Evolutionary conservation across 2,329 filamentous ascomycete genomes (phyloP), one percentile per base, ranked within the genome.

Genomic region (Biscogniauxia sp.): DNA sequence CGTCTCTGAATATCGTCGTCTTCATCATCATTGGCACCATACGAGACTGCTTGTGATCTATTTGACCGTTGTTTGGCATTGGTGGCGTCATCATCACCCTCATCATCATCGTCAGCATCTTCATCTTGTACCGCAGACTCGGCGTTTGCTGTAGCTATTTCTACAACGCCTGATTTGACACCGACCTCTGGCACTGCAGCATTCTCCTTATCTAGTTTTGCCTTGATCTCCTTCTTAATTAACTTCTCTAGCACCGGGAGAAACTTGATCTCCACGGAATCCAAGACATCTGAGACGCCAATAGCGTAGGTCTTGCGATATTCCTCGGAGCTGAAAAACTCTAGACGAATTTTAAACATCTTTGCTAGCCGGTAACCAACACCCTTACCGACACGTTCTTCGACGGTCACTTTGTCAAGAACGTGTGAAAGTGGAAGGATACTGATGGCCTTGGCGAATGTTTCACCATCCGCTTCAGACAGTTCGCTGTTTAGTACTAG

Each of bases 381-480:
- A 50, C 92, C 92, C 61, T 85, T 84, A 13, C 91, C 91, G 56
- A 94, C 86, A 26, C 84, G 86, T 76, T 99, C 96, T 57, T 87
- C 88, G 20, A 98, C 90, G 1, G 83, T 86, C 15, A 92, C 89
- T 65, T 88, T 88, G 72, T 98, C 91, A 28, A 97, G 78, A 41
- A 99, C 86, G 69, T 96, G 89, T 0, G 91, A 88, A 51, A 99
- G 82, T 3, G 90, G 91, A 52, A 98, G 83, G 63, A 90, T 88
- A 71, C 91, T 96, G 72, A 98, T 96, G 25, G 88, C 90, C 79
- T 99, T 99, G 54, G 93, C 90, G 72, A 99, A 98, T 54, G 83
- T 85, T 69, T 93, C 87, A 8, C 86, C 87, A 57, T 93, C 85
- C 4, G 87, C 83, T 37, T 83, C 79, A 1, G 87, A 82, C 41